Conservation (phyloP, 768 basidiomycete genomes). For the Butyriboletus loyo region DNA sequence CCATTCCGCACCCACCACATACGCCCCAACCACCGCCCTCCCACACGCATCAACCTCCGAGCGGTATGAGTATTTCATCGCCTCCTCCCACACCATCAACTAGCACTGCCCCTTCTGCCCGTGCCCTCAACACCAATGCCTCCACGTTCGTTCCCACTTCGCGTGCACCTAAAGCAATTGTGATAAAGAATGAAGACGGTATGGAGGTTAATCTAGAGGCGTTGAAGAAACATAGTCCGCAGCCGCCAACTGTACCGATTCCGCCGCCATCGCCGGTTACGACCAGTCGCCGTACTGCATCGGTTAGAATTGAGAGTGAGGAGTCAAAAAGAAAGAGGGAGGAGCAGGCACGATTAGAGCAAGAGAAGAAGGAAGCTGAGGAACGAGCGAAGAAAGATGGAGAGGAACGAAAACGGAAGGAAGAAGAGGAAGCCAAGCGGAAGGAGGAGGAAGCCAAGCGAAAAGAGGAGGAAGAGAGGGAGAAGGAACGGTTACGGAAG, state of each 20-base stretch:
- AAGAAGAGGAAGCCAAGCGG: constrained; percentile 43
- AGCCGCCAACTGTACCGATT: constrained; percentile 39
- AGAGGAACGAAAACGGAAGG: constrained; percentile 36
- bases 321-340: constrained; percentile 51
- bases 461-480: constrained; percentile 43
- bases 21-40: constrained; percentile 46
- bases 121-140: constrained; percentile 59
- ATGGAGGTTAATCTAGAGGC: constrained; percentile 58
- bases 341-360: constrained; percentile 42
- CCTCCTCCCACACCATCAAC: constrained; percentile 70
- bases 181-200: constrained; percentile 64
- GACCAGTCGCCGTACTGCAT: constrained; percentile 26
- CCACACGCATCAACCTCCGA: constrained; percentile 42
- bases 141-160: constrained; percentile 61
- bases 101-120: constrained; percentile 37
- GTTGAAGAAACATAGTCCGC: constrained; percentile 47
- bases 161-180: constrained; percentile 42
- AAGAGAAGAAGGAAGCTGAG: constrained; percentile 38
- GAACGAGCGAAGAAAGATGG: constrained; percentile 36
- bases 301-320: constrained; percentile 64
- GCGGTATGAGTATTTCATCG: constrained; percentile 46
- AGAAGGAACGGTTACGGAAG: constrained; percentile 36
- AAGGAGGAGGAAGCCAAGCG: constrained; percentile 41
- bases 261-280: constrained; percentile 35
- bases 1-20: constrained; percentile 46